Base-by-base conservation (phyloP, 2,329 filamentous ascomycete genomes). In the Ceratocystis variospora region DNA sequence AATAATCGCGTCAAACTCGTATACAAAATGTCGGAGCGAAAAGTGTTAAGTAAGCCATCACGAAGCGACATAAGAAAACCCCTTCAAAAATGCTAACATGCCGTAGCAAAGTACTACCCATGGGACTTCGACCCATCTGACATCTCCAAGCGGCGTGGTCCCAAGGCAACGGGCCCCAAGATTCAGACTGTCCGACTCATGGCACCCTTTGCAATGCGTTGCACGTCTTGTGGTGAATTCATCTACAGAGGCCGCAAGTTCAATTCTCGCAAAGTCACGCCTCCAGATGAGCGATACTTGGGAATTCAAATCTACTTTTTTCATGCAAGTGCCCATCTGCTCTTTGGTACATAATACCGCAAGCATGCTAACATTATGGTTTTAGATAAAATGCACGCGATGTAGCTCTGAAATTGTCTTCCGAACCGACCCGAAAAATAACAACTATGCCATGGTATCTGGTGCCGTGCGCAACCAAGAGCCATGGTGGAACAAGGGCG, bases 241-340 rank as follows among this genome's bases (percentile, higher is more conserved):
- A 94, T 96, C 73, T 93, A 95, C 80, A 90, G 90, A 71, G 92
- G 92, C 0, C 85, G 92, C 68, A 97, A 96, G 73, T 97, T 97
- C 81, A 97, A 97, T 77, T 88, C 90, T 2, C 83, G 90, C 45
- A 99, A 99, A 73, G 91, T 96, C 73, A 96, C 89, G 0, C 90
- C 90, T 0, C 85, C 84, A 0, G 88, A 94, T 22, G 89, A 96
- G 72, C 89, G 87, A 71, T 99, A 99, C 77, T 84, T 96, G 61
- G 83, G 83, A 62, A 95, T 97, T 69, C 84, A 90, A 68, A 91
- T 96, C 69, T 94, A 87, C 77, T 84, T 88, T 37, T 96, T 97
- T 79, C 67, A 68, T 22, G 63, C 94, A 92, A 77, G 68, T 70
- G 7, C 48, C 63, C 46, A 8, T 44, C 62, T 5, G 64, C 28